Conservation (phyloP, 345 rosid species). For the Eucalyptus pauciflora region DNA sequence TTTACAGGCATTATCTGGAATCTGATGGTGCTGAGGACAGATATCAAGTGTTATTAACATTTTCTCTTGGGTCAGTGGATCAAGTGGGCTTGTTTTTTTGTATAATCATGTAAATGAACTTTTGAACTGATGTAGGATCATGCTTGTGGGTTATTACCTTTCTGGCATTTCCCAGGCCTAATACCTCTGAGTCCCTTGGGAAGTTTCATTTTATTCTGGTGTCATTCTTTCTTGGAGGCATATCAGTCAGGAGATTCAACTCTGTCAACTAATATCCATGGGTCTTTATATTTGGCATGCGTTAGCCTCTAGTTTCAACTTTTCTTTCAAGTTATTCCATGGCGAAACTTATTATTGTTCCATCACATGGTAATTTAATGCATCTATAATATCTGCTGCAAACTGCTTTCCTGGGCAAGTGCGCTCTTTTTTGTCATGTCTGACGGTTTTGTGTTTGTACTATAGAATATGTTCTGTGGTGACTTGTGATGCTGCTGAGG, state of each 20-base stretch:
- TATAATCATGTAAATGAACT: background rate
- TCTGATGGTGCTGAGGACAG: background rate
- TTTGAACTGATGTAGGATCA: background rate
- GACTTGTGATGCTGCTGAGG: no score
- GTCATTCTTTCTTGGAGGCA: no score
- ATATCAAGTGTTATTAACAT: background rate
- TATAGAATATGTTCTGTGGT: no score
- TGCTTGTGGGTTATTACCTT: background rate
- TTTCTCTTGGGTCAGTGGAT: background rate
- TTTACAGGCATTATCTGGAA: background rate
- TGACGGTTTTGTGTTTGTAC: no score
- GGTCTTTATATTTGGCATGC: background rate
- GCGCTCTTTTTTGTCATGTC: background rate
- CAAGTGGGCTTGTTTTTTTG: background rate
- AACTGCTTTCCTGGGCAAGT: background rate
- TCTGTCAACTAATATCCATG: background rate
- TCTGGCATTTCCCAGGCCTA: background rate
- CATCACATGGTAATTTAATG: background rate
- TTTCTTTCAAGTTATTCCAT: background rate
- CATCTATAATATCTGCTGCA: background rate
- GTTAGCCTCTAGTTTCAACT: background rate
- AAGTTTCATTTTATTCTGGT: no score
- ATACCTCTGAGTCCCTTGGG: no score
- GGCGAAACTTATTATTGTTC: background rate
- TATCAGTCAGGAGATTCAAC: no score